These are phyloP conservation scores for Yarrowia bubula DNA, from an alignment of 805 yeast species.

Conservation along the genomic window DNA sequence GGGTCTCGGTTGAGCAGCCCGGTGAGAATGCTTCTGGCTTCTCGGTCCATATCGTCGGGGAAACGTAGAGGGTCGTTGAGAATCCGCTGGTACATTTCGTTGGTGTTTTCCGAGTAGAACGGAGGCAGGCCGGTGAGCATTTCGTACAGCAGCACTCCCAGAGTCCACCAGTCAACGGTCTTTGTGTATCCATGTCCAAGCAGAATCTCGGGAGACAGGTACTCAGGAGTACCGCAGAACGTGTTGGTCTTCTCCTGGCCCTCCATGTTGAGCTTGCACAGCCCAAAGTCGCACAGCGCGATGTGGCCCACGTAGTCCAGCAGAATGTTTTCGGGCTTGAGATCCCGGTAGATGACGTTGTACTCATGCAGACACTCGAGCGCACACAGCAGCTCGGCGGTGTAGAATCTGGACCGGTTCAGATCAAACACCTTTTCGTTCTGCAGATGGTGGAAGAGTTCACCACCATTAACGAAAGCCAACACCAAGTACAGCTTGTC, in stretches of 20 bases:
- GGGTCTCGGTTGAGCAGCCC: conserved; percentile 86
- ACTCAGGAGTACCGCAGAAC: conserved; percentile 98
- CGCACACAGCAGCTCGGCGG: conserved; percentile 91
- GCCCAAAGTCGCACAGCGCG: conserved; percentile 95
- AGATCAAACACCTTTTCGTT: conserved; percentile 84
- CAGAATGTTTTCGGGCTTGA: conserved; percentile 93
- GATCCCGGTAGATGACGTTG: conserved; percentile 91
- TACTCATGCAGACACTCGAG: conserved; percentile 86
- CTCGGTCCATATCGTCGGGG: conserved; percentile 82
- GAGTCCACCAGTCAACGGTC: conserved; percentile 98
- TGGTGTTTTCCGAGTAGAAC: conserved; percentile 89
- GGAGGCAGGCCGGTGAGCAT: conserved; percentile 98
- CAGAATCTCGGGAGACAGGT: conserved; percentile 90
- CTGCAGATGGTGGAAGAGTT: conserved; percentile 89
- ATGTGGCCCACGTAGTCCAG: conserved; percentile 96
- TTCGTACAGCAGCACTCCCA: conserved; percentile 89
- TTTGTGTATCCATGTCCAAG: conserved; percentile 93
- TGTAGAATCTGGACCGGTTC: conserved; percentile 86
- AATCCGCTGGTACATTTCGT: conserved; percentile 91
- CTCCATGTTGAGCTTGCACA: conserved; percentile 93
- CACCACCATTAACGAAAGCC: conserved; percentile 96
- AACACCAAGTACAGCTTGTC: conserved; percentile 88
- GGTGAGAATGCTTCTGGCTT: conserved; percentile 75
- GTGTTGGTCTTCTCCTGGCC: conserved; percentile 82
- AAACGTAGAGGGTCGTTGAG: conserved; percentile 83